Evolutionary conservation across 2,329 filamentous ascomycete species (phyloP).

Genomic region (Pseudopithomyces maydicus): DNA sequence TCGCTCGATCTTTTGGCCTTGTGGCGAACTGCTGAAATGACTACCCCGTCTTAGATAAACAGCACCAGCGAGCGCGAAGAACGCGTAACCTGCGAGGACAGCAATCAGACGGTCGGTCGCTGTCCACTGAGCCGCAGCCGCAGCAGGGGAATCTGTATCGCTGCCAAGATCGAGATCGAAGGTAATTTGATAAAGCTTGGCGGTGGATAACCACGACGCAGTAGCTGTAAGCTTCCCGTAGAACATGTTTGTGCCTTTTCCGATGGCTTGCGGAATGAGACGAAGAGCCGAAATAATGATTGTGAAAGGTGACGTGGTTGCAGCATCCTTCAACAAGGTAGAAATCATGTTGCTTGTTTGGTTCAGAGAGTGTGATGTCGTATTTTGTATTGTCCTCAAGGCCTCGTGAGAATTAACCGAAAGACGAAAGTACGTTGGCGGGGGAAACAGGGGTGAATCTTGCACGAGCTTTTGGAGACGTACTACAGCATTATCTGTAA

Average conservation of each 20-base stretch:
- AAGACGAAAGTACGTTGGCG: slow-evolving; percentile 40
- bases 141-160: slow-evolving; percentile 23
- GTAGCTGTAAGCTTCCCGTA: slow-evolving; percentile 19
- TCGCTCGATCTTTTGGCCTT: slow-evolving; percentile 68
- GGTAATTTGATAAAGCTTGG: slow-evolving; percentile 45
- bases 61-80: slow-evolving; percentile 74
- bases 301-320: slow-evolving; percentile 23
- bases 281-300: slow-evolving; percentile 22
- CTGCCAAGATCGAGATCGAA: slow-evolving; percentile 36
- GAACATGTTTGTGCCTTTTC: slow-evolving; percentile 5
- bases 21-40: slow-evolving; percentile 65
- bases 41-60: slow-evolving; percentile 78
- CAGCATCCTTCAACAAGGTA: slow-evolving; percentile 30
- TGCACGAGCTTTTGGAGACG: slow-evolving; percentile 40
- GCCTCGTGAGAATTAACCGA: slow-evolving; percentile 45
- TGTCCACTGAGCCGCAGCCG: slow-evolving; percentile 51
- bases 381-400: slow-evolving; percentile 44
- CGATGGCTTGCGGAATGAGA: slow-evolving; percentile 19
- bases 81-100: slow-evolving; percentile 79
- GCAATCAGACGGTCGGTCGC: slow-evolving; percentile 68
- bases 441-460: slow-evolving; percentile 31
- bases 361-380: slow-evolving; percentile 39
- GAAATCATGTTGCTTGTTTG: slow-evolving; percentile 33
- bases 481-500: slow-evolving; percentile 42
- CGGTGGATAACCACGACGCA: slow-evolving; percentile 34